phyloP scores from a whole-genome alignment of 768 basidiomycete genomes.

The Russula sp. region DNA sequence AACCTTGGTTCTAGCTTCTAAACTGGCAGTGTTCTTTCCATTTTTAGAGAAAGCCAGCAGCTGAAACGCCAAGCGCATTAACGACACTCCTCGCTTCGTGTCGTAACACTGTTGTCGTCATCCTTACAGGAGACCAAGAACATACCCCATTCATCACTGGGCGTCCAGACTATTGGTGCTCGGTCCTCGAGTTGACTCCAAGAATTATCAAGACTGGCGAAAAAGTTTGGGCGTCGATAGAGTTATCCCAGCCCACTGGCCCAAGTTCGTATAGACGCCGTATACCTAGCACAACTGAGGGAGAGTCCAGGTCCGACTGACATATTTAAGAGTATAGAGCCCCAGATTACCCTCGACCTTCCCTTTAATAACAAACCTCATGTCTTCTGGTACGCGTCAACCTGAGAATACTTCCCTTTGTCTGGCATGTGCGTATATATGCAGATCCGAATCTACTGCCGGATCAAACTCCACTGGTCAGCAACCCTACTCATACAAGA shows the following conservation, averaged over 20 bases:
- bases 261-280: background rate
- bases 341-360: too few relatives aligned
- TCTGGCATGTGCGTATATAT: background rate
- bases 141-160: too few relatives aligned
- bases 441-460: background rate
- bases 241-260: background rate
- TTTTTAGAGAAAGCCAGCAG: background rate
- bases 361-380: background rate
- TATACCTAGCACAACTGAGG: background rate
- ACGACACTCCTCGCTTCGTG: too few relatives aligned
- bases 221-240: background rate
- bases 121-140: too few relatives aligned
- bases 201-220: too few relatives aligned
- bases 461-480: background rate
- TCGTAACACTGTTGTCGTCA: too few relatives aligned
- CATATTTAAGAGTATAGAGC: background rate
- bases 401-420: background rate
- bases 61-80: too few relatives aligned
- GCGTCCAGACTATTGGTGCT: too few relatives aligned
- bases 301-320: background rate
- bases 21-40: background rate
- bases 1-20: background rate
- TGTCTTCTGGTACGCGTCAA: slow-evolving; percentile 4
- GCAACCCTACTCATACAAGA: background rate
- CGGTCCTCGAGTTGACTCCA: too few relatives aligned